Evolutionary conservation across 1,284 basidiomycete species (phyloP).

Genomic region (Ustilago lituana): DNA sequence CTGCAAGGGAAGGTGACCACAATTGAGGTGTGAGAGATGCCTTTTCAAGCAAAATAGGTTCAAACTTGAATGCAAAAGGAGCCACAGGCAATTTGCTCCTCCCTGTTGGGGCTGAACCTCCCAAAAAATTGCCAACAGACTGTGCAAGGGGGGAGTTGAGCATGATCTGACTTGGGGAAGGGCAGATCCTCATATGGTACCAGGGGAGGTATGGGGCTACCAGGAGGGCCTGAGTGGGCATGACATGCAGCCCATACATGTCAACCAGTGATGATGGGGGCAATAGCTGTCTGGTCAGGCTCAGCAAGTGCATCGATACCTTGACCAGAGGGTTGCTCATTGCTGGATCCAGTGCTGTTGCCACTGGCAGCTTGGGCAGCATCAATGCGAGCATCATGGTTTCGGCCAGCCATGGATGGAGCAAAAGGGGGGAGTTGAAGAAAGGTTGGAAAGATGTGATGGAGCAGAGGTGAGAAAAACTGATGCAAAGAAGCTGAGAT

Average conservation of each 20-base stretch:
- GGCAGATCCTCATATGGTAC: constrained; percentile 4
- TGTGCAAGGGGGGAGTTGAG: constrained; percentile 2
- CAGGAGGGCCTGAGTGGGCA: neutral
- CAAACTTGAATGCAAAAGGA: no score
- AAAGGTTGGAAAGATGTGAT: no score
- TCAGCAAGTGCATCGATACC: neutral
- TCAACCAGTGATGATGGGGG: neutral
- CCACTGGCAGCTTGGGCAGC: neutral
- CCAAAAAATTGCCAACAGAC: constrained; percentile 1
- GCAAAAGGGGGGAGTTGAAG: no score
- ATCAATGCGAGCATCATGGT: neutral
- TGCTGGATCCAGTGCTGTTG: neutral
- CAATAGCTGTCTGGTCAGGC: neutral
- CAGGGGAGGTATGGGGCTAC: neutral
- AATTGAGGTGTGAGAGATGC: no score
- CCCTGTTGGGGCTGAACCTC: no score
- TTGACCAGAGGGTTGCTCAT: no score
- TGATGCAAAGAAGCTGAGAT: no score
- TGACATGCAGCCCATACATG: neutral
- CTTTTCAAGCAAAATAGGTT: no score
- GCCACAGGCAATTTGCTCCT: no score
- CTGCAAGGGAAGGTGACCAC: no score
- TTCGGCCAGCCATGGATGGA: neutral
- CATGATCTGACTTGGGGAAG: neutral
- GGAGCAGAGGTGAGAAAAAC: no score